These are phyloP conservation scores for Leccinum longicurvipes DNA, from an alignment of 768 basidiomycete genomes.

Conservation along the genomic window DNA sequence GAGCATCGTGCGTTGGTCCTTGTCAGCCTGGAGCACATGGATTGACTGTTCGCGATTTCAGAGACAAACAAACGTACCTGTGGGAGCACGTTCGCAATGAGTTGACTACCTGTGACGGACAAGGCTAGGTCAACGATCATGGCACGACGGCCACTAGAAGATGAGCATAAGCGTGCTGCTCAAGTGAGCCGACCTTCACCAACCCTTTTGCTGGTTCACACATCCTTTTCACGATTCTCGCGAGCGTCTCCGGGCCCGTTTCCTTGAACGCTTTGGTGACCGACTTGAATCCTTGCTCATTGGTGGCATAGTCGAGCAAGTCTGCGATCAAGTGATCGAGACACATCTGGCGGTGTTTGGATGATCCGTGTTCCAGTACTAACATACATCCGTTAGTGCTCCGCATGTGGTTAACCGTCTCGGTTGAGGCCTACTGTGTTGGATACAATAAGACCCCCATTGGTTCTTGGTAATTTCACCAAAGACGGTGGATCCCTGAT, in stretches of 20 bases:
- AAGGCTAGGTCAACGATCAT: constrained; percentile 86
- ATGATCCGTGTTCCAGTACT: constrained; percentile 86
- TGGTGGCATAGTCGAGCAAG: constrained; percentile 75
- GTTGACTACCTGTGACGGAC: constrained; percentile 79
- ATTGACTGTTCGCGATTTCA: constrained; percentile 7
- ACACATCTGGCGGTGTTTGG: constrained; percentile 69
- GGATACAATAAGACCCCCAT: constrained; percentile 86
- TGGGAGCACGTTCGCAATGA: constrained; percentile 79
- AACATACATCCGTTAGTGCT: constrained; percentile 1
- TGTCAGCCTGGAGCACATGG: constrained; percentile 57
- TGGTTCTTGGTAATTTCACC: constrained; percentile 80
- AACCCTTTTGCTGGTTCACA: constrained; percentile 84
- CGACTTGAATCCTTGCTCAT: constrained; percentile 85
- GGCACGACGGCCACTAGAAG: constrained; percentile 60
- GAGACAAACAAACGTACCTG: constrained; percentile 43
- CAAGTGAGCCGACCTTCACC: not conserved
- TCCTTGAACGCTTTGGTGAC: constrained; percentile 86
- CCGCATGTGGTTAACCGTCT: not conserved
- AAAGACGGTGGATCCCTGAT: constrained; percentile 64
- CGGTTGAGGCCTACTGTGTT: constrained; percentile 64
- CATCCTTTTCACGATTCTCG: constrained; percentile 74
- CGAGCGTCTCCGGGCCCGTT: constrained; percentile 72
- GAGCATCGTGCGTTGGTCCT: constrained; percentile 76
- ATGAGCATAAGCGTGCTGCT: constrained; percentile 17
- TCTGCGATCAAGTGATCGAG: constrained; percentile 74